phyloP scores from a whole-genome alignment of 2,329 filamentous ascomycete genomes.

The Stemphylium vesicarium region DNA sequence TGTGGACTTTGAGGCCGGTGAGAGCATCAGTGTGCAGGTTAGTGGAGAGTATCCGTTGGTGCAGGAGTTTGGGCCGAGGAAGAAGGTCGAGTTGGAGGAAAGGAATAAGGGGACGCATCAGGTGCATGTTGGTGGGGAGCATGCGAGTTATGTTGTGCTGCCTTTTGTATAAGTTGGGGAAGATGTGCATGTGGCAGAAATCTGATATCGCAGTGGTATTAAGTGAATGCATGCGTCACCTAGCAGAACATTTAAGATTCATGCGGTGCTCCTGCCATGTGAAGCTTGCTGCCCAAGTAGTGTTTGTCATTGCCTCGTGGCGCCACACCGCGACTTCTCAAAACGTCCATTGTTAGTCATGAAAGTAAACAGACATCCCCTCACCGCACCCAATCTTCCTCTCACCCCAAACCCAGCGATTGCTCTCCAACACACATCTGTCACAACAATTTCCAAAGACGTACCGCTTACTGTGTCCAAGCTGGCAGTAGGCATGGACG shows the following conservation, averaged over 20 bases:
- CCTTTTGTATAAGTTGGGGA: conserved; percentile 2
- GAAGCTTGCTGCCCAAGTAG: not conserved
- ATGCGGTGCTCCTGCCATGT: not conserved
- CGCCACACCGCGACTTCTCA: not conserved
- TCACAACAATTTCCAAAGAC: not conserved
- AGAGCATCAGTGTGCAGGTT: conserved; percentile 10
- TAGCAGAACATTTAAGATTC: too few species aligned
- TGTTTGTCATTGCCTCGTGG: not conserved
- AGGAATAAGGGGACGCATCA: conserved; percentile 18
- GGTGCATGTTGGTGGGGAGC: conserved; percentile 16
- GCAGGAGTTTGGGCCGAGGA: conserved; percentile 10
- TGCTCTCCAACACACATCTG: not conserved
- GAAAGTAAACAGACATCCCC: not conserved
- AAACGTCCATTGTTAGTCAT: not conserved
- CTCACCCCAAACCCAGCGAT: not conserved
- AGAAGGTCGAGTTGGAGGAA: conserved; percentile 8
- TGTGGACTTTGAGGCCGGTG: conserved; percentile 51
- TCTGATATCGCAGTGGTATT: not conserved
- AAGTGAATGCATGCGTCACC: not conserved
- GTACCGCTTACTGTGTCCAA: not conserved
- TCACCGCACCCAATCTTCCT: not conserved
- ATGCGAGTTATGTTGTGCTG: conserved; percentile 7
- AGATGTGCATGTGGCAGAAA: not conserved
- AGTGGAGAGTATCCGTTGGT: conserved; percentile 14
- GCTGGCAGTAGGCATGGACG: not conserved